Percentiles rank a stretch among this genome's conserved stretches.
phyloP scores from a whole-genome alignment of 2,329 filamentous ascomycete species.

The Acarospora socialis region DNA sequence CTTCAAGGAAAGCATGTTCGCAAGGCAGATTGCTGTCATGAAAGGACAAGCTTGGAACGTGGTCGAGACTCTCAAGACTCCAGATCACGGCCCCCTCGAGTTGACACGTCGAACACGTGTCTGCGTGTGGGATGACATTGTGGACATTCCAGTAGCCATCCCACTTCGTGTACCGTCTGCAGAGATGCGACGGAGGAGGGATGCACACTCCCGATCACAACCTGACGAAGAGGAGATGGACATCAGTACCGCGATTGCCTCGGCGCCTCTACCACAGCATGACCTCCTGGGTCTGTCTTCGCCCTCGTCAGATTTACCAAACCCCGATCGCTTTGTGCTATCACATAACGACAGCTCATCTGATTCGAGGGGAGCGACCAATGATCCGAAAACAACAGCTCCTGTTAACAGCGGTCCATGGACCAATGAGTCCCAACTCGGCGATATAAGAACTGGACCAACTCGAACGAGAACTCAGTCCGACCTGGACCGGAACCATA shows the following conservation, averaged over 20 bases:
- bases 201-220: slow-evolving; percentile 34
- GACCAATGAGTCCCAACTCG: slow-evolving; percentile 20
- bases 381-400: slow-evolving; percentile 24
- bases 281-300: slow-evolving; percentile 58
- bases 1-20: slow-evolving; percentile 98
- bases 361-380: slow-evolving; percentile 21
- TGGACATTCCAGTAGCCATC: slow-evolving; percentile 88
- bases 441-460: slow-evolving; percentile 19
- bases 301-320: slow-evolving; percentile 48
- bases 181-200: slow-evolving; percentile 61
- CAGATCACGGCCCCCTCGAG: slow-evolving; percentile 85
- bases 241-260: slow-evolving; percentile 50
- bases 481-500: slow-evolving; percentile 18
- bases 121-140: slow-evolving; percentile 94
- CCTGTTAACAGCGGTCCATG: slow-evolving; percentile 20
- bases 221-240: slow-evolving; percentile 76
- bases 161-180: slow-evolving; percentile 72
- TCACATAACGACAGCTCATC: slow-evolving; percentile 28
- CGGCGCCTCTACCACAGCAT: slow-evolving; percentile 30
- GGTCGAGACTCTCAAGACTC: slow-evolving; percentile 86
- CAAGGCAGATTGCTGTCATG: slow-evolving; percentile 96
- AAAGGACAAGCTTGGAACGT: slow-evolving; percentile 99
- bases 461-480: slow-evolving; percentile 17
- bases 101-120: slow-evolving; percentile 80
- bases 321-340: slow-evolving; percentile 62